A percentile compares a stretch with the other conserved stretches of the same genome.
Conservation (phyloP, 306 rosid genomes). For the Luffa acutangula region DNA sequence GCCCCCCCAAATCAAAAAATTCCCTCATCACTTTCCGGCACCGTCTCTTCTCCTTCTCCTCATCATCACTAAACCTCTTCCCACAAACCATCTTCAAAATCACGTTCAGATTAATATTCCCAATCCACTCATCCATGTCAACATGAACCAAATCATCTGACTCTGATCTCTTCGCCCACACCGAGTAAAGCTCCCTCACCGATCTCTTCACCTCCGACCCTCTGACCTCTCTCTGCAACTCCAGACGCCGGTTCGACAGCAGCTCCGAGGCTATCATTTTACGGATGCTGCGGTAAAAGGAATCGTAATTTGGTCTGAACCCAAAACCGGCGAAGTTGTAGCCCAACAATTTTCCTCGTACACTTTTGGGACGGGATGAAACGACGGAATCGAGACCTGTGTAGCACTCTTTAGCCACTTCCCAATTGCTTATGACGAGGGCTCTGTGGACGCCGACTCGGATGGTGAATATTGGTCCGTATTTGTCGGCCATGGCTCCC, state of each 20-base stretch:
- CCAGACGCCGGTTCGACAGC: constrained; percentile 29
- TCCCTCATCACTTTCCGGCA: constrained; percentile 10
- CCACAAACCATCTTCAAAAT: constrained; percentile 30
- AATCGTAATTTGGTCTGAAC: constrained; percentile 13
- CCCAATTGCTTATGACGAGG: constrained; percentile 24
- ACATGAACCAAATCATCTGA: not conserved
- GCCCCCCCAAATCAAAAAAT: constrained; percentile 9
- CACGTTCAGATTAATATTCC: constrained; percentile 33
- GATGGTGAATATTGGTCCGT: constrained; percentile 25
- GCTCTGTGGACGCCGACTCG: constrained; percentile 18
- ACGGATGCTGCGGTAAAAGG: constrained; percentile 32
- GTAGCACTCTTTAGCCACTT: constrained; percentile 34
- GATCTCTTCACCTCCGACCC: constrained; percentile 14
- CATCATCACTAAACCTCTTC: not conserved
- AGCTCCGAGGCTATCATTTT: constrained; percentile 21
- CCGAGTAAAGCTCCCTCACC: constrained; percentile 17
- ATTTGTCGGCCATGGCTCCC: constrained; percentile 33
- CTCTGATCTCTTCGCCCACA: constrained; percentile 17
- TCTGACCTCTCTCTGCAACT: constrained; percentile 19
- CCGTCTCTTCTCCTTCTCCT: not conserved
- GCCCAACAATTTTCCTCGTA: constrained; percentile 11
- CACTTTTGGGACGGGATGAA: constrained; percentile 19
- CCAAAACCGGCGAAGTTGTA: constrained; percentile 33
- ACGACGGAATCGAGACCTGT: constrained; percentile 20
- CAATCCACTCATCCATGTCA: constrained; percentile 24